These are phyloP conservation scores for Saururus chinensis DNA, from an alignment of 164 flowering plant species.

Conservation along the genomic window DNA sequence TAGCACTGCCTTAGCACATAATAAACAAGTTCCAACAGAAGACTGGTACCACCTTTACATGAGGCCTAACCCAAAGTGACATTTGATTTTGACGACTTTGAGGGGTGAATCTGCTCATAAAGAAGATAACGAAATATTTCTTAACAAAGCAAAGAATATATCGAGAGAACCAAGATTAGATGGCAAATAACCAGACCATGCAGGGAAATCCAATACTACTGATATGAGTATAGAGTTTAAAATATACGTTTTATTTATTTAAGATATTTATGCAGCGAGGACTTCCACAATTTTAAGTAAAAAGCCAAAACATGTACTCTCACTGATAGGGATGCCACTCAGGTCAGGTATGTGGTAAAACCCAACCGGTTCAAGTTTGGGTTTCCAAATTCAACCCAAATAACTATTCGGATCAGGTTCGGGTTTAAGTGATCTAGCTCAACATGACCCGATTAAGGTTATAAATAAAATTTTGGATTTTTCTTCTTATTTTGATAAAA, in stretches of 20 bases:
- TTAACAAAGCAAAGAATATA: not conserved
- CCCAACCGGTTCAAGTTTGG: no score
- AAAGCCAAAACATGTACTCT: no score
- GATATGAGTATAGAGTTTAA: not conserved
- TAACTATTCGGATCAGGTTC: no score
- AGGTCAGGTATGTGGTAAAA: no score
- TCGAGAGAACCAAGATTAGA: not conserved
- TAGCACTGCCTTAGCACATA: not conserved
- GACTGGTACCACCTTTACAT: constrained; percentile 48
- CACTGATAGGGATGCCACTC: no score
- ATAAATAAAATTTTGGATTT: no score
- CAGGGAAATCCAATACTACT: not conserved
- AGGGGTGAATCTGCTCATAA: constrained; percentile 44
- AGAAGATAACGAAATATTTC: not conserved
- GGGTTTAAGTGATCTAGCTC: no score
- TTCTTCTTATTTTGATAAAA: no score
- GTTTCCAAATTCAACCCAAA: no score
- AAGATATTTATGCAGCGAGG: no score
- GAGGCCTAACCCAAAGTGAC: constrained; percentile 88
- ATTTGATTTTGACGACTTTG: constrained; percentile 58
- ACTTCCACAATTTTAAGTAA: no score
- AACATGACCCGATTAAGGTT: no score
- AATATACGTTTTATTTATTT: not conserved
- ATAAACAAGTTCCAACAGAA: constrained; percentile 1
- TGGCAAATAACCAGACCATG: not conserved